Evolutionary conservation across 768 basidiomycete genomes (phyloP), one percentile per base, ranked within the genome.

Genomic region (Mycena floridula): DNA sequence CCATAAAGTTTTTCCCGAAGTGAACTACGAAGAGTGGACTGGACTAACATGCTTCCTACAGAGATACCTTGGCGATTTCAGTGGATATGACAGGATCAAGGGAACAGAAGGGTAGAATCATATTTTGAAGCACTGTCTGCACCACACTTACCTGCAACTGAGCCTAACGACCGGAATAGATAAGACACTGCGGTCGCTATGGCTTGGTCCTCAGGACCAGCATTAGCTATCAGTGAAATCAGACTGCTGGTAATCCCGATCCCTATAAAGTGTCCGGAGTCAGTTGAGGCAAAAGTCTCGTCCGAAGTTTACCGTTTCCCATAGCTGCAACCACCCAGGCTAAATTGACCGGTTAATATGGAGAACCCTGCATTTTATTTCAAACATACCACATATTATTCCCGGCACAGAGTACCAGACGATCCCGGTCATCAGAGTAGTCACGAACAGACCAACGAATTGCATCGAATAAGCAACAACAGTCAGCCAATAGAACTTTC

Each of bases 141-240:
- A n/a, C n/a, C n/a, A n/a, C n/a, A n/a, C n/a, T n/a, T n/a, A n/a
- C 79, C 77, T 20, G 81, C 59, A 7, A 82, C 77, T 2, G 70
- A 71, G 2, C 81, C 81, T 11, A 82, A 56, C 2, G 80, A 81
- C 26, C 81, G 76, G 66, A 82, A 82, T 26, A 84, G 77, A 55
- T 81, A 82, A 0, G 78, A 81, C 1, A 77, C 81, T 27, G 80
- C 80, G 8, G 79, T 84, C 1, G 80, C 79, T 28, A 82, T 75
- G 7, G 81, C 82, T 54, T 82, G 80, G 52, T 82, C 77, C 25
- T 62, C 69, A 18, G 69, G 68, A 0, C 80, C 78, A 2, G 79
- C 79, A 56, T 82, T 82, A 3, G 81, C 76, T 27, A 82, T 81
- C 35, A 82, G 59, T 1, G 79, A 73, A 18, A 82, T 70, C 24